Conservation (phyloP, 1,284 basidiomycete species). For the Cryptococcus wingfieldii region DNA sequence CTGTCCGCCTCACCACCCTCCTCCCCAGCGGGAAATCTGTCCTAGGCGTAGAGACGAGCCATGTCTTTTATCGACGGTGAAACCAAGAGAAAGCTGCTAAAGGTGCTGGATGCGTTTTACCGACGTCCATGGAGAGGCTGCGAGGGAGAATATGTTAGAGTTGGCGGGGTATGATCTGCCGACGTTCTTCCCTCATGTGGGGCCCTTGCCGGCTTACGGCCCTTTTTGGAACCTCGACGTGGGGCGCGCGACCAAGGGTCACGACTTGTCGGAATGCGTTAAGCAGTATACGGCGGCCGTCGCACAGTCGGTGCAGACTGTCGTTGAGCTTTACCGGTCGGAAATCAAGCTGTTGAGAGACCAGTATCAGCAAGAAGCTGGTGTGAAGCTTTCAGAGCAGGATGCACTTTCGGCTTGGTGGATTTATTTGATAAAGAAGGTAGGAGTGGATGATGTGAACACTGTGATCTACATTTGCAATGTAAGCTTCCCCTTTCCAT, state of each 20-base stretch:
- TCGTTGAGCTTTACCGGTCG: neutral
- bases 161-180: neutral
- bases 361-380: neutral
- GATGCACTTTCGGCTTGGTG: conserved; percentile 28
- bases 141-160: neutral
- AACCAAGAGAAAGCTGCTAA: conserved; percentile 15
- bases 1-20: conserved; percentile 19
- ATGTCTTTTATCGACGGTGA: conserved; percentile 26
- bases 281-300: too few species aligned
- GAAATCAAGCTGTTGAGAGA: conserved; percentile 1
- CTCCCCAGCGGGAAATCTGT: conserved; percentile 13
- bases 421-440: conserved; percentile 18
- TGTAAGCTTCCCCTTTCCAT: conserved; percentile 13
- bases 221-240: neutral
- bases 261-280: neutral
- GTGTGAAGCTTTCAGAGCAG: conserved; percentile 13
- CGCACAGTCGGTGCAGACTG: neutral
- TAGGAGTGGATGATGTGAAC: conserved; percentile 13
- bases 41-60: conserved; percentile 23
- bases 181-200: neutral
- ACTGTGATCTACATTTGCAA: conserved; percentile 21
- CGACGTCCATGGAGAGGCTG: conserved; percentile 6
- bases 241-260: neutral
- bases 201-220: neutral
- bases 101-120: conserved; percentile 25